Evolutionary conservation across 495 filamentous ascomycete species (phyloP).

Genomic region (Saxispiralis lemnorum): DNA sequence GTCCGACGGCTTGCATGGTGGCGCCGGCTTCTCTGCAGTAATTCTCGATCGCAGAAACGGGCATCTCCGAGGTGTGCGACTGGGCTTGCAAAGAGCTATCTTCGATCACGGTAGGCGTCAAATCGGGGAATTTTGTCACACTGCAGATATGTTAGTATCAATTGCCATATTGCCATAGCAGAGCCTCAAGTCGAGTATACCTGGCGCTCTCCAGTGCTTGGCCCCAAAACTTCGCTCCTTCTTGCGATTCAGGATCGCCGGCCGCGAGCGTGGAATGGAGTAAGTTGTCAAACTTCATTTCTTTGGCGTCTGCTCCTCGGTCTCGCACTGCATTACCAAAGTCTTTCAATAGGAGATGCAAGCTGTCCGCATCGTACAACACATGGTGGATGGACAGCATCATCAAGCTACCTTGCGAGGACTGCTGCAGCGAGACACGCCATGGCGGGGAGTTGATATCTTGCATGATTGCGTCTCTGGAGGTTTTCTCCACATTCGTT

Average conservation of each 20-base stretch:
- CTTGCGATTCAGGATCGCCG: slow-evolving; percentile 23
- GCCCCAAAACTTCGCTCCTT: slow-evolving; percentile 43
- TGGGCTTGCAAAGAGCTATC: slow-evolving; percentile 23
- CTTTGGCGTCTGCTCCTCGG: slow-evolving; percentile 8
- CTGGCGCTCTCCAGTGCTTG: slow-evolving; percentile 15
- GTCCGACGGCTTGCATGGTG: slow-evolving; percentile 52
- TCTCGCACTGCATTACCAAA: slow-evolving; percentile 28
- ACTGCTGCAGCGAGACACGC: slow-evolving; percentile 30
- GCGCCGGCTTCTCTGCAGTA: slow-evolving; percentile 35
- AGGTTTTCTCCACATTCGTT: too few relatives aligned
- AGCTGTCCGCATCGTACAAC: slow-evolving; percentile 58
- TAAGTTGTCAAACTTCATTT: slow-evolving; percentile 20
- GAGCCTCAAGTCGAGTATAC: neutral
- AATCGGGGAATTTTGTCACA: slow-evolving; percentile 38
- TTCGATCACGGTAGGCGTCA: slow-evolving; percentile 41
- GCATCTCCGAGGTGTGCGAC: slow-evolving; percentile 25
- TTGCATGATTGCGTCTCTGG: too few relatives aligned
- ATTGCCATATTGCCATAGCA: neutral
- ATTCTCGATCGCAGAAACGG: slow-evolving; percentile 31
- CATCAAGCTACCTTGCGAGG: slow-evolving; percentile 20
- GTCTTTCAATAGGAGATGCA: slow-evolving; percentile 41
- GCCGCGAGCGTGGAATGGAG: slow-evolving; percentile 1
- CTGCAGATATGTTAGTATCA: neutral
- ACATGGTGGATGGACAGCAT: slow-evolving; percentile 50
- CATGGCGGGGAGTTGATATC: slow-evolving; percentile 31